Conservation (phyloP, 306 rosid genomes). For the Macrotyloma uniflorum region DNA sequence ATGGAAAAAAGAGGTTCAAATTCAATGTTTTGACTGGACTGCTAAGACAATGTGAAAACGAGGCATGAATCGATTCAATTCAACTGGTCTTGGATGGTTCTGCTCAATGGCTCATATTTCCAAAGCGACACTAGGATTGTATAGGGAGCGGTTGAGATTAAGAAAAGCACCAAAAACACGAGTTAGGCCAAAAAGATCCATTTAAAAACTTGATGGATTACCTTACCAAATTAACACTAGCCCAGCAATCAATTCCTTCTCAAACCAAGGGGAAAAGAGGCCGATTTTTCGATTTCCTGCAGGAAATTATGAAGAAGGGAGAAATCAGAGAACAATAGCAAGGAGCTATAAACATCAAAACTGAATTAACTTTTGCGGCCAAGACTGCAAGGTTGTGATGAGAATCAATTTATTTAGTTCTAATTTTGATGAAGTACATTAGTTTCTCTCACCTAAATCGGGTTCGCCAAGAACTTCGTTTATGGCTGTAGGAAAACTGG, state of each 20-base stretch:
- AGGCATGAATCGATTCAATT: not conserved
- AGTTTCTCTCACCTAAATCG: slow-evolving; percentile 56
- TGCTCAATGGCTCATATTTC: not conserved
- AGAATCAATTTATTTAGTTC: slow-evolving; percentile 16
- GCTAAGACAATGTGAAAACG: slow-evolving; percentile 29
- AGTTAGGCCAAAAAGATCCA: slow-evolving; percentile 34
- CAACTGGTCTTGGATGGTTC: not conserved
- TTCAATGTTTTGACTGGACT: slow-evolving; percentile 22
- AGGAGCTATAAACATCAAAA: slow-evolving; percentile 25
- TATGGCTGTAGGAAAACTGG: not conserved
- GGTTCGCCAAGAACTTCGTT: slow-evolving; percentile 35
- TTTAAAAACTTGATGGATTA: slow-evolving; percentile 26
- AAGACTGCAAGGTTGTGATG: slow-evolving; percentile 9
- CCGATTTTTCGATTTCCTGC: slow-evolving; percentile 34
- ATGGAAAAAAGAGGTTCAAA: not conserved
- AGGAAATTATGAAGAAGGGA: slow-evolving; percentile 16
- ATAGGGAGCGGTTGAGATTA: not conserved
- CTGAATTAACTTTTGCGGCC: slow-evolving; percentile 12
- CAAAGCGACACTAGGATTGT: not conserved
- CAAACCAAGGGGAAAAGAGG: not conserved
- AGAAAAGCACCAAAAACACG: slow-evolving; percentile 8
- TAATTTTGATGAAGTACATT: slow-evolving; percentile 42
- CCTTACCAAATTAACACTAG: slow-evolving; percentile 19
- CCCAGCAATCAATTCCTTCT: slow-evolving; percentile 8
- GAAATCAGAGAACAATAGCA: slow-evolving; percentile 34